A percentile compares a stretch with the other conserved stretches of the same genome.
Evolutionary conservation across 345 rosid genomes (phyloP).

Genomic region (Theobroma cacao): DNA sequence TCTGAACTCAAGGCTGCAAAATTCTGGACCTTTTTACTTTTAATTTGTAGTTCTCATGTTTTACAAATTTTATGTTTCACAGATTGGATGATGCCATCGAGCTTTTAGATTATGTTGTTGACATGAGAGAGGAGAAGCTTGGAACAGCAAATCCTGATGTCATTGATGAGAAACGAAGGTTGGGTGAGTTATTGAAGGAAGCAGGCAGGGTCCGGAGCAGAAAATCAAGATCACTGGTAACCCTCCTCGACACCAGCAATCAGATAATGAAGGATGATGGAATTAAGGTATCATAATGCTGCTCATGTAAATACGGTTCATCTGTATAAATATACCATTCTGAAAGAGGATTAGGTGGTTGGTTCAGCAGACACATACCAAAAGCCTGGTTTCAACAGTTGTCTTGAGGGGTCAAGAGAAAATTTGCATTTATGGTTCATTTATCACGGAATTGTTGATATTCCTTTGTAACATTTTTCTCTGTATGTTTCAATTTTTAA

Average conservation of each 20-base stretch:
- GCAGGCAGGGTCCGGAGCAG: constrained; percentile 76
- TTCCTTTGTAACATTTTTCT: constrained; percentile 21
- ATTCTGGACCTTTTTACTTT: neutral
- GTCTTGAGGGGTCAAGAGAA: neutral
- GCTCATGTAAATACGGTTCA: constrained; percentile 23
- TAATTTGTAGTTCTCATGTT: neutral
- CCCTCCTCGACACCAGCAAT: constrained; percentile 59
- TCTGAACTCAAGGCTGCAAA: neutral
- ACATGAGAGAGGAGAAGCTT: constrained; percentile 92
- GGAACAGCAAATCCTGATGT: constrained; percentile 97
- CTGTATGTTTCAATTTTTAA: constrained; percentile 27
- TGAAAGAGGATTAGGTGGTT: constrained; percentile 21
- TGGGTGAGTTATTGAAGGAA: constrained; percentile 76
- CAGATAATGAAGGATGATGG: constrained; percentile 31
- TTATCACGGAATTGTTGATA: constrained; percentile 16
- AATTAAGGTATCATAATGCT: constrained; percentile 26
- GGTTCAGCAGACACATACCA: neutral
- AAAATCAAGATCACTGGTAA: constrained; percentile 65
- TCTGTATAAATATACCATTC: constrained; percentile 2
- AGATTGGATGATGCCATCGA: constrained; percentile 93
- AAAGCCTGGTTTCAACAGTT: neutral
- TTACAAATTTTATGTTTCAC: constrained; percentile 13
- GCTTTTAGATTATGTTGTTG: constrained; percentile 75
- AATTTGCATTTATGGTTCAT: constrained; percentile 12
- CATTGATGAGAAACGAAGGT: constrained; percentile 70